Conservation (phyloP, 345 rosid species). For the Alliaria petiolata region DNA sequence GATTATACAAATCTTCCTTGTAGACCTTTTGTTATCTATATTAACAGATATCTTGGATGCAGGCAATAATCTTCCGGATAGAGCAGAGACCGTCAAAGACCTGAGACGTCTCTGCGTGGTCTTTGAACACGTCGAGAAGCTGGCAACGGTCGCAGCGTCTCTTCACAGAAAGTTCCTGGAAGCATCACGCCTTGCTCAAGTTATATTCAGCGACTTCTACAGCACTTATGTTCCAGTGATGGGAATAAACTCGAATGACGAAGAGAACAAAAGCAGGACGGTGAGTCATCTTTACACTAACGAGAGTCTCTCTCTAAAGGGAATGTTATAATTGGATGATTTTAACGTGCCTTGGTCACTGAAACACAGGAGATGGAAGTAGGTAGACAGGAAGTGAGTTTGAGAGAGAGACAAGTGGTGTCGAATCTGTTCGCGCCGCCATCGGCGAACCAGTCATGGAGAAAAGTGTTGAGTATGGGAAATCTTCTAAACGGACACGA, state of each 20-base stretch:
- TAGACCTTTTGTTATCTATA: neutral
- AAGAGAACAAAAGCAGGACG: constrained; percentile 21
- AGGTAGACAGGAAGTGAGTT: constrained; percentile 46
- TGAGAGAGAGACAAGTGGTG: constrained; percentile 53
- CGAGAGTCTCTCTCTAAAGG: neutral
- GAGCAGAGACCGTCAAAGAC: constrained; percentile 56
- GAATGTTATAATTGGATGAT: neutral
- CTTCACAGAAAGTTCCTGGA: constrained; percentile 79
- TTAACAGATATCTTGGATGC: constrained; percentile 29
- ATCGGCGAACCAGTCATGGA: constrained; percentile 86
- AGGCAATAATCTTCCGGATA: constrained; percentile 53
- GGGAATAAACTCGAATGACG: constrained; percentile 50
- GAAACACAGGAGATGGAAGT: constrained; percentile 55
- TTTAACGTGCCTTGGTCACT: neutral
- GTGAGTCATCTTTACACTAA: constrained; percentile 8
- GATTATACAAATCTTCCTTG: neutral
- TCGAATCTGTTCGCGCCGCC: constrained; percentile 78
- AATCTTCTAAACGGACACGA: constrained; percentile 95
- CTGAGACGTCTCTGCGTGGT: constrained; percentile 52
- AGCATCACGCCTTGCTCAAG: constrained; percentile 67
- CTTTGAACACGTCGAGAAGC: constrained; percentile 80
- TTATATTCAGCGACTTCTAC: constrained; percentile 66
- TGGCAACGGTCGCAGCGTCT: constrained; percentile 73
- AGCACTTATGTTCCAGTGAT: constrained; percentile 51
- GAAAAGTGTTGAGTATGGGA: constrained; percentile 96